Percentiles rank a stretch among this genome's conserved stretches.
Conservation (phyloP, 108 stramenopile genomes). For the Conticribra weissflogii region DNA sequence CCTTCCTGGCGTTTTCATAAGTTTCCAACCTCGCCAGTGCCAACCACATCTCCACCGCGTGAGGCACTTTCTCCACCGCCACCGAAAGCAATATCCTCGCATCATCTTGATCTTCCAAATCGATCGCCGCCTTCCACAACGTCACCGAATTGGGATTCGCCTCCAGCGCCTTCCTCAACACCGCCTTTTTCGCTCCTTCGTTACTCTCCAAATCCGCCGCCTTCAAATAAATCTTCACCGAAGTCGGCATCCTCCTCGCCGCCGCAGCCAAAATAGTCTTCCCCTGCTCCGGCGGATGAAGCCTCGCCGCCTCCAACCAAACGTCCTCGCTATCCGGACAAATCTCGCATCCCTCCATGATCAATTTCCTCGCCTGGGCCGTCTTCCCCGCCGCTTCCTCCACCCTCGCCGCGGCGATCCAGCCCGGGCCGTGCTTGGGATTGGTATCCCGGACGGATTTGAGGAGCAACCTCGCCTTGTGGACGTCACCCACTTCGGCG, state of each 20-base stretch:
- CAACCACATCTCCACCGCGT: conserved; percentile 97
- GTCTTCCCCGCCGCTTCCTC: conserved; percentile 96
- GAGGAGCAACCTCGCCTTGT: conserved; percentile 94
- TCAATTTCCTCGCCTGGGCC: conserved; percentile 93
- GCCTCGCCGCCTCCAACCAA: conserved; percentile 97
- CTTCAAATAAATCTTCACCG: conserved; percentile 77
- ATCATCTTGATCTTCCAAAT: conserved; percentile 95
- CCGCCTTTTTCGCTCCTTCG: conserved; percentile 88
- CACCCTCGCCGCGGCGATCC: conserved; percentile 98
- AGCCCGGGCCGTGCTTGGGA: conserved; percentile 96
- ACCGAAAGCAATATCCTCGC: conserved; percentile 90
- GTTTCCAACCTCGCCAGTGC: conserved; percentile 97
- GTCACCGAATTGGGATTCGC: conserved; percentile 89
- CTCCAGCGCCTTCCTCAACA: conserved; percentile 94
- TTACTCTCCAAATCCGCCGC: conserved; percentile 82
- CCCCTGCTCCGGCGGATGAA: conserved; percentile 86
- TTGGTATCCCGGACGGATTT: conserved; percentile 95
- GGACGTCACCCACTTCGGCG: conserved; percentile 93
- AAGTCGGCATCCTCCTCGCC: conserved; percentile 64
- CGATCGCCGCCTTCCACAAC: conserved; percentile 97
- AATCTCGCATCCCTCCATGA: conserved; percentile 94
- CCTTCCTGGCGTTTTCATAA: conserved; percentile 94
- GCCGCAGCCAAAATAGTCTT: conserved; percentile 90
- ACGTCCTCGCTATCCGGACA: conserved; percentile 96
- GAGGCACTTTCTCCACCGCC: conserved; percentile 96